These are phyloP conservation scores for Parmales sp. DNA, from an alignment of 108 stramenopile genomes.

Conservation along the genomic window DNA sequence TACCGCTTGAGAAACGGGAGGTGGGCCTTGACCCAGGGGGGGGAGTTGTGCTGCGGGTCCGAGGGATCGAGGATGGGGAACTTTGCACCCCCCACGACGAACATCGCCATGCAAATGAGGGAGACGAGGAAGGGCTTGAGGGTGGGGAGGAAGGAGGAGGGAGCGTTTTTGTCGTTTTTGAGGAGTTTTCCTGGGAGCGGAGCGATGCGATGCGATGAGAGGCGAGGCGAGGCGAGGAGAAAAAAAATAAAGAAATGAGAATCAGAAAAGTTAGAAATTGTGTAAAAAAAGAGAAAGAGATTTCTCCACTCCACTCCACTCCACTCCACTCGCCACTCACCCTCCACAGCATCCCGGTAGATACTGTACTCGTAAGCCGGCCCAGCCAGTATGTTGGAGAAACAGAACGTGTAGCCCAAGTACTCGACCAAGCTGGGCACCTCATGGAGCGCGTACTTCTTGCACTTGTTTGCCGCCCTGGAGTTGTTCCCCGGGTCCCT, in stretches of 20 bases:
- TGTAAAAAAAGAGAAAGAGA: not conserved
- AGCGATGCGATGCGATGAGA: conserved; percentile 59
- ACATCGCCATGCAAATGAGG: conserved; percentile 55
- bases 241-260: not conserved
- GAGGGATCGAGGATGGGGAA: conserved; percentile 65
- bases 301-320: not conserved
- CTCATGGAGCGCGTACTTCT: conserved; percentile 58
- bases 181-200: conserved; percentile 56
- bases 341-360: no score
- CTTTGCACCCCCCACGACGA: conserved; percentile 51
- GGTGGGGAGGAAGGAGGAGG: conserved; percentile 62
- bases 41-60: conserved; percentile 64
- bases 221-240: not conserved
- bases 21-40: conserved; percentile 45
- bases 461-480: conserved; percentile 68
- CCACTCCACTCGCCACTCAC: no score
- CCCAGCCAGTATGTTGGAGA: conserved; percentile 81
- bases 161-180: conserved; percentile 60
- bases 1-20: conserved; percentile 50
- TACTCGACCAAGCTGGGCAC: conserved; percentile 78
- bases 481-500: conserved; percentile 46
- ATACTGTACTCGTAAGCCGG: conserved; percentile 72
- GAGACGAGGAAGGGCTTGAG: conserved; percentile 56
- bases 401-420: conserved; percentile 90
- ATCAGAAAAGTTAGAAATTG: not conserved